Percentiles rank a stretch among this genome's conserved stretches.
Conservation (phyloP, 2,329 filamentous ascomycete species). For the Alternaria triticina region DNA sequence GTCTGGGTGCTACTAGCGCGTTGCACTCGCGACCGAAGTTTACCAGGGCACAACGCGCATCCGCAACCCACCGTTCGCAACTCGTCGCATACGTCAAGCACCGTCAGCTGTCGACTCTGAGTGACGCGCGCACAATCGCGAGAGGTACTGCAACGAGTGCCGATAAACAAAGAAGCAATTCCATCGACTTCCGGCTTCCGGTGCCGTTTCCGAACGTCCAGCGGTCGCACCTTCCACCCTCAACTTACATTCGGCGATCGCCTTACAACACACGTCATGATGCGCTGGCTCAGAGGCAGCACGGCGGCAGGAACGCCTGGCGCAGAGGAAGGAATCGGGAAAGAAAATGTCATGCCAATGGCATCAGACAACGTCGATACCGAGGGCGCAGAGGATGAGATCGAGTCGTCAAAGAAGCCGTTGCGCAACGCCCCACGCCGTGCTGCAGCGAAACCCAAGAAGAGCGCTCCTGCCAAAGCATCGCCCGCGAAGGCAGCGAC, state of each 20-base stretch:
- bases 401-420: not conserved
- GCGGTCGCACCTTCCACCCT: not conserved
- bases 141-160: not conserved
- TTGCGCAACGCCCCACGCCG: not conserved
- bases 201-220: not conserved
- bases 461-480: not conserved
- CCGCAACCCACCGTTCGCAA: not conserved
- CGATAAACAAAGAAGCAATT: not conserved
- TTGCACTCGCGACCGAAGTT: not conserved
- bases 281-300: not conserved
- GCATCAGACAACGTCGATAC: not conserved
- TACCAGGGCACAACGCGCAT: not conserved
- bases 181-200: not conserved
- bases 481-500: not conserved
- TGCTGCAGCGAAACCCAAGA: not conserved
- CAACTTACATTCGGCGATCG: not conserved
- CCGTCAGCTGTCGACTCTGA: not conserved
- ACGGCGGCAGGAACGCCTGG: not conserved
- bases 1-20: not conserved
- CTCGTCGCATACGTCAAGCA: not conserved
- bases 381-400: not conserved
- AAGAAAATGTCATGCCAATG: not conserved
- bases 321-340: not conserved
- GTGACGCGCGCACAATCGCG: not conserved
- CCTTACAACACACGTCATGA: not conserved